phyloP scores from a whole-genome alignment of 495 filamentous ascomycete genomes.

The Neurospora discreta region DNA sequence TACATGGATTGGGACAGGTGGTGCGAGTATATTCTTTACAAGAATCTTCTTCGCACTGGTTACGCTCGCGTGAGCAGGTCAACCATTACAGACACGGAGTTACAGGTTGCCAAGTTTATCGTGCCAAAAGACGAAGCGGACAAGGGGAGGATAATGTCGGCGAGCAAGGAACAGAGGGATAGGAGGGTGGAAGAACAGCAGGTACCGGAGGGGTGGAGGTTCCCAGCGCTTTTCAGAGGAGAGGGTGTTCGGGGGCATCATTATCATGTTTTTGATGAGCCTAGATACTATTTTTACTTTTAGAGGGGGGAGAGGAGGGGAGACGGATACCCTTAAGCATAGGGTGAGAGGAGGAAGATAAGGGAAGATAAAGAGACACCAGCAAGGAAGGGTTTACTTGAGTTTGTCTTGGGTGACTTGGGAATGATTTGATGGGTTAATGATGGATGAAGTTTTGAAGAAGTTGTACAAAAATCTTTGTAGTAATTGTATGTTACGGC shows the following conservation, averaged over 20 bases:
- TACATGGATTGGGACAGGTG: conserved; percentile 90
- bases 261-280: conserved; percentile 96
- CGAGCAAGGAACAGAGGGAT: conserved; percentile 20
- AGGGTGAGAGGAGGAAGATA: background rate
- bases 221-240: conserved; percentile 80
- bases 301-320: background rate
- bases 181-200: conserved; percentile 47
- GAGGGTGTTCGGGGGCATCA: conserved; percentile 78
- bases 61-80: conserved; percentile 83
- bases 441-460: background rate
- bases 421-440: background rate
- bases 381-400: background rate
- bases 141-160: conserved; percentile 32
- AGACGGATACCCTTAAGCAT: background rate
- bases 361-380: background rate
- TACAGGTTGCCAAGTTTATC: conserved; percentile 94
- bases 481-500: background rate
- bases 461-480: too few relatives aligned
- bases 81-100: conserved; percentile 94
- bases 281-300: conserved; percentile 51
- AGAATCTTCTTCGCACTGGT: conserved; percentile 72
- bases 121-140: conserved; percentile 60
- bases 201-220: conserved; percentile 64
- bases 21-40: conserved; percentile 99
- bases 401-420: background rate